Evolutionary conservation across 2,329 filamentous ascomycete genomes (phyloP).

Genomic region (Lasiodiplodia sp.): DNA sequence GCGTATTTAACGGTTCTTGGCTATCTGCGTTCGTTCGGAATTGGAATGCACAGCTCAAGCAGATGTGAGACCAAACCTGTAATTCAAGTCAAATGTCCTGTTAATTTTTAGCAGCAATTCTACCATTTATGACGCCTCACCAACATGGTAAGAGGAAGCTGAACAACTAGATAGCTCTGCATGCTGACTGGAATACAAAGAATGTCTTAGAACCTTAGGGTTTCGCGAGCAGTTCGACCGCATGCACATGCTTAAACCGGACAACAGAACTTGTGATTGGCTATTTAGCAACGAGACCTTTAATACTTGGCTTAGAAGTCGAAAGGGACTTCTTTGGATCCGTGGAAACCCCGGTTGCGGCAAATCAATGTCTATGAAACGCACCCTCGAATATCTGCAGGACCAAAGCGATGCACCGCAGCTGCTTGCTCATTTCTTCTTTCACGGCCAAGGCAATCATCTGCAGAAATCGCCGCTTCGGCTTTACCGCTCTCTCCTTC

Average conservation of each 20-base stretch:
- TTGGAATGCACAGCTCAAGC: too few relatives aligned
- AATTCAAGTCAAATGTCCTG: too few relatives aligned
- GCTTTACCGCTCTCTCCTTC: neutral
- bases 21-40: neutral
- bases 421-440: neutral
- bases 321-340: neutral
- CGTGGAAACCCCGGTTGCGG: neutral
- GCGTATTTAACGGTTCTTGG: neutral
- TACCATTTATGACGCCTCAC: too few relatives aligned
- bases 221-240: too few relatives aligned
- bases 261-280: neutral
- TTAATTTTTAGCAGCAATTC: too few relatives aligned
- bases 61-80: too few relatives aligned
- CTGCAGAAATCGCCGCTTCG: neutral
- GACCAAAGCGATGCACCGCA: neutral
- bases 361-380: constrained; percentile 7
- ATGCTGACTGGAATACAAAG: too few relatives aligned
- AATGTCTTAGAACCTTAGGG: too few relatives aligned
- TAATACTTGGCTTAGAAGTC: neutral
- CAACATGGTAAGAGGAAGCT: too few relatives aligned
- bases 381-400: too few relatives aligned
- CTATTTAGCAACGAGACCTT: neutral
- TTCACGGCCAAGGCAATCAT: neutral
- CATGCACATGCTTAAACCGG: neutral
- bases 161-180: accelerated